phyloP scores from a whole-genome alignment of 2,329 filamentous ascomycete genomes.

The Hypocrella siamensis region DNA sequence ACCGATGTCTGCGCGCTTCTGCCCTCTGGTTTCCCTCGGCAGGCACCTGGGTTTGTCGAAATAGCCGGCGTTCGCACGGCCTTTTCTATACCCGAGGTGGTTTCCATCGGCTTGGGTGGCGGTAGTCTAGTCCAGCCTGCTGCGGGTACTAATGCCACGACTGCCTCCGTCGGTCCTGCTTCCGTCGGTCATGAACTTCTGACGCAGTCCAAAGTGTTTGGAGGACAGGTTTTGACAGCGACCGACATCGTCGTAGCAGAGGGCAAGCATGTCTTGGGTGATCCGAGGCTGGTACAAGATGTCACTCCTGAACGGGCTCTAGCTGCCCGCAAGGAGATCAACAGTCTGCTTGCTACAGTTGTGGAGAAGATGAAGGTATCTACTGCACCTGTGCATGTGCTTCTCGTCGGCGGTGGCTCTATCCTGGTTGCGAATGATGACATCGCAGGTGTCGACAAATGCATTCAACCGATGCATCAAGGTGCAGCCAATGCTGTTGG shows the following conservation, averaged over 20 bases:
- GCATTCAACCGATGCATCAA: conserved; percentile 33
- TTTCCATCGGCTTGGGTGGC: conserved; percentile 40
- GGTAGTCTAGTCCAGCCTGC: conserved; percentile 21
- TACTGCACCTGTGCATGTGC: conserved; percentile 30
- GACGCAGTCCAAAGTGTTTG: conserved; percentile 33
- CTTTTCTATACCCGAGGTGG: conserved; percentile 40
- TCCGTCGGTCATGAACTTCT: conserved; percentile 37
- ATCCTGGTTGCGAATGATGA: conserved; percentile 30
- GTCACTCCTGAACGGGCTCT: conserved; percentile 9
- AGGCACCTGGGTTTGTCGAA: conserved; percentile 41
- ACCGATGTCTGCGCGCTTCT: conserved; percentile 43
- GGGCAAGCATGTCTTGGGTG: conserved; percentile 15
- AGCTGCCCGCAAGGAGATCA: conserved; percentile 18
- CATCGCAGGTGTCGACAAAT: conserved; percentile 31
- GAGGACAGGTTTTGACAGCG: conserved; percentile 34
- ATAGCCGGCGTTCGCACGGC: conserved; percentile 43
- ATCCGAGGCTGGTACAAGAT: conserved; percentile 12
- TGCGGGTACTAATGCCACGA: conserved; percentile 9
- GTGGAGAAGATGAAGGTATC: conserved; percentile 43
- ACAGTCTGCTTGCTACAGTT: conserved; percentile 29
- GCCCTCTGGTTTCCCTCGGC: conserved; percentile 42
- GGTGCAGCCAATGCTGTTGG: conserved; percentile 45
- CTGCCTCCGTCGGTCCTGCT: conserved; percentile 34
- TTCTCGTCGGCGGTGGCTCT: conserved; percentile 42
- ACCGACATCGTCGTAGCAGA: conserved; percentile 32